Percentiles rank a stretch among this genome's conserved stretches.
Evolutionary conservation across 768 basidiomycete genomes (phyloP).

Genomic region (Podaxis sp.): DNA sequence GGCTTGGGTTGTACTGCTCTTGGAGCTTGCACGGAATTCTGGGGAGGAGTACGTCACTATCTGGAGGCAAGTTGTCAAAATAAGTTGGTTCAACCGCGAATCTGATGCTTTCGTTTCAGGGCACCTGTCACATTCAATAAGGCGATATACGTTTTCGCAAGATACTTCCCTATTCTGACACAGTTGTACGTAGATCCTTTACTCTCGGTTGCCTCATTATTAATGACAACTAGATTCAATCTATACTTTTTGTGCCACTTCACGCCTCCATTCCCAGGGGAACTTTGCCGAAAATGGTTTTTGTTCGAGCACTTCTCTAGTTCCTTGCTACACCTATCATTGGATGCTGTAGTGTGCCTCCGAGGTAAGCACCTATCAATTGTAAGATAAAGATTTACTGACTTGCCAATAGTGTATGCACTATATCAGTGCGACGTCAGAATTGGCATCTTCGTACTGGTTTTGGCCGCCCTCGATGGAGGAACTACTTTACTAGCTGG

Average conservation of each 20-base stretch:
- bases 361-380: neutral
- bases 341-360: neutral
- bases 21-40: neutral
- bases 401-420: neutral
- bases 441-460: neutral
- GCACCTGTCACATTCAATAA: neutral
- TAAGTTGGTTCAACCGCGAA: too few species aligned
- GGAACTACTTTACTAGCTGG: neutral
- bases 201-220: neutral
- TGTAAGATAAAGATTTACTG: neutral
- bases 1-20: neutral
- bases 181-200: neutral
- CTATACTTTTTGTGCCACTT: neutral
- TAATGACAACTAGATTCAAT: neutral
- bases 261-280: neutral
- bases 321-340: neutral
- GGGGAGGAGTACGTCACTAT: neutral
- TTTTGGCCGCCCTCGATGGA: neutral
- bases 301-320: neutral
- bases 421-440: neutral
- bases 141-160: neutral
- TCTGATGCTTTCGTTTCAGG: neutral
- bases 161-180: neutral
- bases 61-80: neutral
- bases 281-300: constrained; percentile 3